A percentile compares a stretch with the other conserved stretches of the same genome.
phyloP scores from a whole-genome alignment of 2,329 filamentous ascomycete species.

The Cladophialophora yegresii region DNA sequence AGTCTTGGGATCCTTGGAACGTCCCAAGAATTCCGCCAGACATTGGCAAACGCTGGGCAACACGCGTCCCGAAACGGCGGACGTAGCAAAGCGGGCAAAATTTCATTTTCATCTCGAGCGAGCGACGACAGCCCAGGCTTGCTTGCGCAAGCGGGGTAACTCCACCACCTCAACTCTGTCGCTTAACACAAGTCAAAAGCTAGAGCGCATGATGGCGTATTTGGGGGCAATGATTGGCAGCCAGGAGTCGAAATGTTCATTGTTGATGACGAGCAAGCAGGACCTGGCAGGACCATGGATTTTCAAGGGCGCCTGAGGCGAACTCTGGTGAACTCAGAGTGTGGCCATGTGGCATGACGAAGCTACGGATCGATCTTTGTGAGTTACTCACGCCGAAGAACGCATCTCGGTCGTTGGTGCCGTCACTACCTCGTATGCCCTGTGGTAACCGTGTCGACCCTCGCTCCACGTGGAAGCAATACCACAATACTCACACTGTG shows the following conservation, averaged over 20 bases:
- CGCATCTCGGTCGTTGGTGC: background rate
- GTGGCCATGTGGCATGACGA: background rate
- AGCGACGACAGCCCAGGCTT: background rate
- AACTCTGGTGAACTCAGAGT: background rate
- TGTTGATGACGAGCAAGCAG: background rate
- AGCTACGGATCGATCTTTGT: background rate
- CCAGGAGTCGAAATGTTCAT: background rate
- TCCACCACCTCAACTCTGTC: background rate
- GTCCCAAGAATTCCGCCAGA: conserved; percentile 7
- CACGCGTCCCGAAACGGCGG: conserved; percentile 1
- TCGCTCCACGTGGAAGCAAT: background rate
- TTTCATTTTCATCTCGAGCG: too few species aligned
- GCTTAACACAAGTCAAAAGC: too few species aligned
- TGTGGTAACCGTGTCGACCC: background rate
- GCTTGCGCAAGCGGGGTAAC: background rate
- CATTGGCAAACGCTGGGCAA: conserved; percentile 8
- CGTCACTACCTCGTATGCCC: background rate
- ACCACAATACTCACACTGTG: too few species aligned
- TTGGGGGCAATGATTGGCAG: background rate
- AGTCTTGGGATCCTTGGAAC: conserved; percentile 2
- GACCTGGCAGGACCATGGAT: too few species aligned
- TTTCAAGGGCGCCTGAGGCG: too few species aligned
- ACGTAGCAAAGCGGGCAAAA: background rate
- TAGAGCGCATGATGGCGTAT: background rate
- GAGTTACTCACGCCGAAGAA: background rate